These are phyloP conservation scores for Venturiaceae sp. DNA, from an alignment of 2,329 filamentous ascomycete genomes.

Conservation along the genomic window DNA sequence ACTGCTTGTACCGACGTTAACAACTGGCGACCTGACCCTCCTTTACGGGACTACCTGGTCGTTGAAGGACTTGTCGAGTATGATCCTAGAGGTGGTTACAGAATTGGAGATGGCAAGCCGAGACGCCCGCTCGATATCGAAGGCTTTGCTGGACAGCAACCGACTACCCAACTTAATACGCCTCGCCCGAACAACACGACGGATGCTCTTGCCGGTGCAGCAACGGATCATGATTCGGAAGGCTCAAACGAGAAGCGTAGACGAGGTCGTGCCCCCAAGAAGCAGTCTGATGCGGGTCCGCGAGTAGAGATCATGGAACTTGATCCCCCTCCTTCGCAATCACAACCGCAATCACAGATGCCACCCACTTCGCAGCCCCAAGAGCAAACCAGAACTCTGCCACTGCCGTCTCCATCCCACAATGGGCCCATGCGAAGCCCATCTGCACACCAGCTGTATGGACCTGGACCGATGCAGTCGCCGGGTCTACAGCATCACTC, in stretches of 20 bases:
- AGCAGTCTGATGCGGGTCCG: neutral
- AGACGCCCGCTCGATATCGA: slow-evolving; percentile 7
- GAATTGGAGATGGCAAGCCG: slow-evolving; percentile 8
- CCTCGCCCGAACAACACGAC: slow-evolving; percentile 1
- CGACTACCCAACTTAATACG: slow-evolving; percentile 4
- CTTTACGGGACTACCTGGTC: slow-evolving; percentile 28
- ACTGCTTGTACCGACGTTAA: slow-evolving; percentile 8
- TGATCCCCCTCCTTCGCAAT: neutral
- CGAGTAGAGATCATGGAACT: slow-evolving; percentile 5
- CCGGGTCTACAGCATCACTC: neutral
- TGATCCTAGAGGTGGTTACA: slow-evolving; percentile 5
- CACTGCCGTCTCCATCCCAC: neutral
- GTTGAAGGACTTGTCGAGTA: slow-evolving; percentile 25
- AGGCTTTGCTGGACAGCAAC: slow-evolving; percentile 5
- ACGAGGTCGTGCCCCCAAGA: slow-evolving; percentile 7
- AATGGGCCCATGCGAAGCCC: neutral
- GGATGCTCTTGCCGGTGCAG: neutral
- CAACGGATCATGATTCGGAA: slow-evolving; percentile 5
- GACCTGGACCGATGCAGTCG: neutral
- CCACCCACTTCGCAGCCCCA: neutral
- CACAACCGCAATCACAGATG: neutral
- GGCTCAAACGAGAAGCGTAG: slow-evolving; percentile 4
- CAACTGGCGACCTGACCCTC: slow-evolving; percentile 5
- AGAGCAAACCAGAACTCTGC: neutral
- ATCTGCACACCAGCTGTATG: neutral